Conservation (phyloP, 495 filamentous ascomycete species). For the Daldinia concentrica region DNA sequence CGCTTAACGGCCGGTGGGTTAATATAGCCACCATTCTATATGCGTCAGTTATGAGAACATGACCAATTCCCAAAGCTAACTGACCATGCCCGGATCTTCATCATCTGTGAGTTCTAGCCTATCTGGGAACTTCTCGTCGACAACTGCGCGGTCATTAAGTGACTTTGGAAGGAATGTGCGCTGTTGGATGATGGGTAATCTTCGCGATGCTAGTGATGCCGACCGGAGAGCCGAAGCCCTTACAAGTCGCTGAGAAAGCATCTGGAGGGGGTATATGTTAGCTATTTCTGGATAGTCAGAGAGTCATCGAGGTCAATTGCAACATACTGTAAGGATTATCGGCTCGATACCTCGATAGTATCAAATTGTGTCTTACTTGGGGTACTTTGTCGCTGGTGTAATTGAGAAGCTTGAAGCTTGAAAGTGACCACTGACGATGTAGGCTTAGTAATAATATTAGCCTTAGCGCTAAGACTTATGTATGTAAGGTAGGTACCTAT, state of each 20-base stretch:
- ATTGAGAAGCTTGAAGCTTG: conserved; percentile 13
- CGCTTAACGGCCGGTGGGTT: conserved; percentile 87
- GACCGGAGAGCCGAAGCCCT: conserved; percentile 63
- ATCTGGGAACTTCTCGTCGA: conserved; percentile 62
- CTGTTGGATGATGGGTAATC: conserved; percentile 59
- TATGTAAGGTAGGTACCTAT: too few relatives aligned
- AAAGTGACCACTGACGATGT: conserved; percentile 22
- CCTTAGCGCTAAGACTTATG: conserved; percentile 9
- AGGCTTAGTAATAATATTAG: conserved; percentile 29
- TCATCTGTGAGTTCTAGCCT: conserved; percentile 63
- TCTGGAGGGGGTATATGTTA: conserved; percentile 52
- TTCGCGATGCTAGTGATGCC: conserved; percentile 54
- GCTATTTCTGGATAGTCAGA: not conserved
- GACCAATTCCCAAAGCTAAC: conserved; percentile 17
- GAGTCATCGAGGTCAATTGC: conserved; percentile 9
- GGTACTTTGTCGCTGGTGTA: conserved; percentile 2
- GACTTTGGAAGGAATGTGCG: conserved; percentile 59
- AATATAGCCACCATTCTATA: conserved; percentile 89
- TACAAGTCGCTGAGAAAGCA: conserved; percentile 71
- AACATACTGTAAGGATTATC: conserved; percentile 37
- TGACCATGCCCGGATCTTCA: conserved; percentile 81
- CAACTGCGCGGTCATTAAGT: conserved; percentile 48
- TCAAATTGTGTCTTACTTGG: conserved; percentile 10
- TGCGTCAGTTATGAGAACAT: conserved; percentile 27
- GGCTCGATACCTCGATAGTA: conserved; percentile 25